Base-by-base conservation (phyloP, 2,329 filamentous ascomycete species). In the Diplodia seriata region DNA sequence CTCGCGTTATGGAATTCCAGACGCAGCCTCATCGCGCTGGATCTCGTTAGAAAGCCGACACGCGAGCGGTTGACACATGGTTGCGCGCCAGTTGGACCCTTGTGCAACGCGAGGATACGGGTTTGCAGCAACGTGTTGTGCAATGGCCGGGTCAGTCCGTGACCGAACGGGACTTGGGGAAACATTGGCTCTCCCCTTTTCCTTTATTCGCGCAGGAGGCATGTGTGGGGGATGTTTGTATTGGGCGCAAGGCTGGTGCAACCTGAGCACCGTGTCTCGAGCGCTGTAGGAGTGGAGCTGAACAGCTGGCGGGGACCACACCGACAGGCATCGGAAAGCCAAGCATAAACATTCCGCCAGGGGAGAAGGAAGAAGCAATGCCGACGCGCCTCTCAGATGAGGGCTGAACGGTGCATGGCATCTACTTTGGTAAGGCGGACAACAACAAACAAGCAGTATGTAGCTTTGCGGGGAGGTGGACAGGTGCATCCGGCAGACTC, bases 71-170 rank as follows among this genome's bases (percentile, higher is more conserved):
- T 20, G 43, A 43, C 26, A 66, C 23, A n/a, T 20, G 47, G 6
- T 64, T 15, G 40, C 20, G 14, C 23, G 38, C 36, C 61, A 62
- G 43, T 71, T 59, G 26, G 67, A 66, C 36, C 59, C 68, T 18
- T 69, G 67, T 43, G n/a, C 43, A 65, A 51, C 43, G 29, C 14
- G 31, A 1, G 26, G n/a, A 62, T 50, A 49, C 57, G 57, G 31
- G 18, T 33, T 29, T 9, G 36, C 31, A 59, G 26, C 23, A 47
- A 59, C 36, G 23, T 12, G 20, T 7, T 43, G 56, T 5, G 23
- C 20, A 29, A 59, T 12, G 31, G 11, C n/a, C 12, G 11, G 43
- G 56, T 9, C 38, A 57, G 40, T 40, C 15, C 5, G 23, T 23
- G 33, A 20, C n/a, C 20, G 33, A 23, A 40, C 14, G 20, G 31